Conservation (phyloP, 768 basidiomycete genomes). For the Termitomyces sp. region DNA sequence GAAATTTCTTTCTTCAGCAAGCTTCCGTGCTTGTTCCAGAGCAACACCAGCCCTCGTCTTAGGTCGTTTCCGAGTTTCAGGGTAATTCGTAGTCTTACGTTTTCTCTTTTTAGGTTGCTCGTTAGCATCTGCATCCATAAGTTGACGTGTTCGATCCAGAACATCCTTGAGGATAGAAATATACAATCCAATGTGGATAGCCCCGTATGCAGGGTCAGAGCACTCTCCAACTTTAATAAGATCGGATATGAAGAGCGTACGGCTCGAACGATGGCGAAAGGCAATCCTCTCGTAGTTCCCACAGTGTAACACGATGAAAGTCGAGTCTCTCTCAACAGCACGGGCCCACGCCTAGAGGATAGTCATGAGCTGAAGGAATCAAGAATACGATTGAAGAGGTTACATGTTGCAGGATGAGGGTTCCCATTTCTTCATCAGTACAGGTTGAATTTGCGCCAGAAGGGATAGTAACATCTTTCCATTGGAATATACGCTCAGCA, state of each 20-base stretch:
- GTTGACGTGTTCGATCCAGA: not conserved
- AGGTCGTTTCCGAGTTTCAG: too few species aligned
- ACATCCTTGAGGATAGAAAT: not conserved
- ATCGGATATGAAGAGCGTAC: not conserved
- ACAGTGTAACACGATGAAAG: not conserved
- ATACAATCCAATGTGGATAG: not conserved
- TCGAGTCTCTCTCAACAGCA: not conserved
- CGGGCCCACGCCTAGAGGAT: not conserved
- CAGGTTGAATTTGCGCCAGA: not conserved
- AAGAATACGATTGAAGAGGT: not conserved
- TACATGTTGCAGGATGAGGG: not conserved
- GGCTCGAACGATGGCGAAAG: not conserved
- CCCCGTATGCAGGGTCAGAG: not conserved
- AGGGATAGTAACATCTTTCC: not conserved
- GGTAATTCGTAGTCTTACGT: too few species aligned
- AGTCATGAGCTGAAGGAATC: not conserved
- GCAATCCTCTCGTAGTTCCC: not conserved
- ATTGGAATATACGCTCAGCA: not conserved
- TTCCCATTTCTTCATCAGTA: not conserved
- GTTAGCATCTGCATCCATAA: too few species aligned
- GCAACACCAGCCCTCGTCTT: too few species aligned
- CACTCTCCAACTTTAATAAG: not conserved
- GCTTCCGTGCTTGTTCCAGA: too few species aligned
- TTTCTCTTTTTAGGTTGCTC: not conserved
- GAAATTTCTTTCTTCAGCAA: too few species aligned